phyloP scores from a whole-genome alignment of 2,329 filamentous ascomycete species.

The Aspergillus fumigatiaffinis region DNA sequence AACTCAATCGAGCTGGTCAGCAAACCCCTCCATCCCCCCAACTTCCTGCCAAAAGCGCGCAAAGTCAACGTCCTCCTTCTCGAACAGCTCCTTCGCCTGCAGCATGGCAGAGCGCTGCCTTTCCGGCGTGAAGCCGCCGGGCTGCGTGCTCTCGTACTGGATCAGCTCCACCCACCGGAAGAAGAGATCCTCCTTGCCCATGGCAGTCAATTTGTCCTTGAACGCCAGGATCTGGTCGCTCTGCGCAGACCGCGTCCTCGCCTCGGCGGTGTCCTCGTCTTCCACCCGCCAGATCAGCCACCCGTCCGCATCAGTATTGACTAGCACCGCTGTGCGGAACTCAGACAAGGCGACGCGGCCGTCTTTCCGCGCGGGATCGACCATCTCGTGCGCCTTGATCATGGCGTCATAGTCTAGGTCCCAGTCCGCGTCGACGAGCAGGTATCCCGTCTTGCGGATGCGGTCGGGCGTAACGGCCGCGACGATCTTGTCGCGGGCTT shows the following conservation, averaged over 20 bases:
- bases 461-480: conserved; percentile 65
- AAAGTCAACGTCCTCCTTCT: conserved; percentile 73
- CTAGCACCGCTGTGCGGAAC: conserved; percentile 66
- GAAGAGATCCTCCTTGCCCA: conserved; percentile 86
- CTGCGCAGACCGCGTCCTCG: conserved; percentile 33
- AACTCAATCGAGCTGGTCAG: conserved; percentile 42
- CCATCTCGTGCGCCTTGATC: conserved; percentile 66
- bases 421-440: conserved; percentile 81
- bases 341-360: conserved; percentile 53
- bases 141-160: conserved; percentile 76
- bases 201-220: conserved; percentile 66
- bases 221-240: conserved; percentile 73
- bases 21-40: conserved; percentile 57
- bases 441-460: conserved; percentile 78
- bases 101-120: conserved; percentile 68
- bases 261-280: conserved; percentile 48
- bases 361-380: conserved; percentile 47
- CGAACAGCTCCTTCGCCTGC: conserved; percentile 73
- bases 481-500: conserved; percentile 55
- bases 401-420: conserved; percentile 83
- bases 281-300: conserved; percentile 65
- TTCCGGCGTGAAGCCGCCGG: conserved; percentile 73
- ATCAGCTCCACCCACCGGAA: conserved; percentile 91
- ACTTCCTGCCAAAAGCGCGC: conserved; percentile 72
- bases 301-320: conserved; percentile 64